These are phyloP conservation scores for Tylopilus felleus DNA, from an alignment of 768 basidiomycete species.

Conservation along the genomic window DNA sequence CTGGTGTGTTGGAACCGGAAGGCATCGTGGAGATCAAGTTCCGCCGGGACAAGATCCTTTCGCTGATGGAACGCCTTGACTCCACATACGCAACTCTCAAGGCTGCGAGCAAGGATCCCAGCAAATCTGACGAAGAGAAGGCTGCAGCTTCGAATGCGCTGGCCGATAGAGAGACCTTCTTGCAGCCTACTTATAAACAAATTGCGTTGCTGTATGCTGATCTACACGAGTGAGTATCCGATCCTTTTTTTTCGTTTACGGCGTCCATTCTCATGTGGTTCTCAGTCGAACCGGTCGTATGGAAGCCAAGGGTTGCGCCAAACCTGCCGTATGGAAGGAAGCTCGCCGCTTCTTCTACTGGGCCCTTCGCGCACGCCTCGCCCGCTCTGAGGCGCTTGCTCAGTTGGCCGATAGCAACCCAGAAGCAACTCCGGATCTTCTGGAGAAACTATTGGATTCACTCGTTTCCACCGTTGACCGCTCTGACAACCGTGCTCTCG, in stretches of 20 bases:
- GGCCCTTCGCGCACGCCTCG: constrained; percentile 81
- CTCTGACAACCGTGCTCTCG: constrained; percentile 54
- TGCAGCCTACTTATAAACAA: constrained; percentile 91
- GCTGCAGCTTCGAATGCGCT: constrained; percentile 65
- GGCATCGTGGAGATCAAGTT: constrained; percentile 98
- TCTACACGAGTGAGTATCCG: constrained; percentile 86
- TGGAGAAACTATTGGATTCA: constrained; percentile 58
- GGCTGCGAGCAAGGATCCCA: constrained; percentile 69
- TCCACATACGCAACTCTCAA: constrained; percentile 77
- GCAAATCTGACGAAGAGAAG: constrained; percentile 73
- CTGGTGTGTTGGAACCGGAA: constrained; percentile 95
- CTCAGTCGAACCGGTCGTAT: constrained; percentile 87
- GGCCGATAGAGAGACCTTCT: constrained; percentile 68
- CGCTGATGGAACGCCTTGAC: constrained; percentile 93
- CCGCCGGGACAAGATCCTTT: constrained; percentile 88
- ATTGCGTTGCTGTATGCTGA: constrained; percentile 94
- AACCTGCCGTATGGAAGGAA: constrained; percentile 81
- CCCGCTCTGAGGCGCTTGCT: constrained; percentile 60
- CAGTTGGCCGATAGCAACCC: constrained; percentile 71
- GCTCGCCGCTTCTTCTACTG: constrained; percentile 92
- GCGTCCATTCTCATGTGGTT: constrained; percentile 3
- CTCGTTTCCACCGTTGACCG: constrained; percentile 53
- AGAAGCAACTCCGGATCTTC: constrained; percentile 62
- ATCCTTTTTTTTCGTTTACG: not conserved
- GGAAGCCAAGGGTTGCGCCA: constrained; percentile 97